Base-by-base conservation (phyloP, 176 grass and related monocot species). In the Elymus sibiricus region DNA sequence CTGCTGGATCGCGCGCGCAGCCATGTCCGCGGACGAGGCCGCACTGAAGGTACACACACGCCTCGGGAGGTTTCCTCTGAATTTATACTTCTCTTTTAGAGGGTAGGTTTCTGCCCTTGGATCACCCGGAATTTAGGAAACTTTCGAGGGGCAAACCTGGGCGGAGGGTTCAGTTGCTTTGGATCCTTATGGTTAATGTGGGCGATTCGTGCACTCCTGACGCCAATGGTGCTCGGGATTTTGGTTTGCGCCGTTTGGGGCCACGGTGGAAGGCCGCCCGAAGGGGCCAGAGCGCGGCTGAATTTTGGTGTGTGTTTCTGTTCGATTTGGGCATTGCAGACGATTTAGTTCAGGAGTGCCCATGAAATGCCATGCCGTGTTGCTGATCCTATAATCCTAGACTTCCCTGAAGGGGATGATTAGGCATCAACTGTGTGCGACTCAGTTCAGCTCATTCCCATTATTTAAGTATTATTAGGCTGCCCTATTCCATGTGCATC, bases 21-120 rank as follows among this genome's bases (percentile, higher is more conserved):
- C 60, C 44, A 89, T 89, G 87, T 80, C 82, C 58, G 58, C 67
- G 13, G 44, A 84, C 58, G 82, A 89, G 82, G 19, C 56, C 32
- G 55, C 55, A 59, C 29, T 11, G 12, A 62, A 89, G 87, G 87
- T 89, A 85, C 31, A 69, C 31, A 1, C 71, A 51, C 6, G 8
- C 34, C 40, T 11, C 34, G 66, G 4, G 58, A 32, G 17, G 26
- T 74, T 29, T 61, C 22, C 49, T 63, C 9, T 10, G 12, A 32
- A 84, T 40, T 73, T n/a, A 25, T 28, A 34, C 49, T 31, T 29
- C 39, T 46, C 17, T 2, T 26, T 32, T 42, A 6, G 46, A 15
- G 15, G 9, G 12, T 35, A 14, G 78, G 19, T 43, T 71, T 28
- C 38, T 62, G 39, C 17, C 22, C 8, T 65, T 25, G 81, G 42